These are phyloP conservation scores for Boletus speciosus DNA, from an alignment of 768 basidiomycete genomes.

Conservation along the genomic window DNA sequence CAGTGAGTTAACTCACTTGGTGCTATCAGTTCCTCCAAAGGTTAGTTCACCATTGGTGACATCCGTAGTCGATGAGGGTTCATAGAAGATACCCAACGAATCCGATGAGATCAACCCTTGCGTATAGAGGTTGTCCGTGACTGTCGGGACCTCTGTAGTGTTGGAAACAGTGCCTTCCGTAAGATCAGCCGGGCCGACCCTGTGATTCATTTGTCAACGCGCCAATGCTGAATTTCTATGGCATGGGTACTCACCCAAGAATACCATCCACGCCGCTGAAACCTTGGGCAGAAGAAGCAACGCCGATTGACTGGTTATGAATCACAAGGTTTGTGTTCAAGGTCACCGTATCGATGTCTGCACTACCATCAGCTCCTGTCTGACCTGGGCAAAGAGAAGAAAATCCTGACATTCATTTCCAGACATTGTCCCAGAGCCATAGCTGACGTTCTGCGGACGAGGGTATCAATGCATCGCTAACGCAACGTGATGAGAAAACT, in stretches of 20 bases:
- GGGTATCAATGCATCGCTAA: neutral
- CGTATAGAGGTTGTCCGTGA: constrained; percentile 53
- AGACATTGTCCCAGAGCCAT: constrained; percentile 52
- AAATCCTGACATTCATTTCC: constrained; percentile 46
- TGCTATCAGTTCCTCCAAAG: constrained; percentile 49
- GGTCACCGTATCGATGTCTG: constrained; percentile 48
- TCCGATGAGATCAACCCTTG: constrained; percentile 45
- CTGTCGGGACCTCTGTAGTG: constrained; percentile 43
- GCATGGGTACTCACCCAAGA: constrained; percentile 36
- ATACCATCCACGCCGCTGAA: constrained; percentile 51
- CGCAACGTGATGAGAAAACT: constrained; percentile 7
- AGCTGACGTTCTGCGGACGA: constrained; percentile 42
- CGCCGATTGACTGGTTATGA: constrained; percentile 46
- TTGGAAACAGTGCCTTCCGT: constrained; percentile 43
- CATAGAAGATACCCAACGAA: constrained; percentile 50
- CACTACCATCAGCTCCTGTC: neutral
- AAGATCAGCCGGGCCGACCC: constrained; percentile 51
- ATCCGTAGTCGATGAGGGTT: constrained; percentile 39
- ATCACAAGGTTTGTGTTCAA: constrained; percentile 40
- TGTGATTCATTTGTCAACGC: constrained; percentile 12
- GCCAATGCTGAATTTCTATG: neutral
- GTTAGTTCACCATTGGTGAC: constrained; percentile 51
- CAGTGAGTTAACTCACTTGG: constrained; percentile 32
- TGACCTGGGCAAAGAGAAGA: neutral
- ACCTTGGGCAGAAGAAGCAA: constrained; percentile 41